Evolutionary conservation across 2,329 filamentous ascomycete species (phyloP).

Genomic region (Ophiostoma piceae): DNA sequence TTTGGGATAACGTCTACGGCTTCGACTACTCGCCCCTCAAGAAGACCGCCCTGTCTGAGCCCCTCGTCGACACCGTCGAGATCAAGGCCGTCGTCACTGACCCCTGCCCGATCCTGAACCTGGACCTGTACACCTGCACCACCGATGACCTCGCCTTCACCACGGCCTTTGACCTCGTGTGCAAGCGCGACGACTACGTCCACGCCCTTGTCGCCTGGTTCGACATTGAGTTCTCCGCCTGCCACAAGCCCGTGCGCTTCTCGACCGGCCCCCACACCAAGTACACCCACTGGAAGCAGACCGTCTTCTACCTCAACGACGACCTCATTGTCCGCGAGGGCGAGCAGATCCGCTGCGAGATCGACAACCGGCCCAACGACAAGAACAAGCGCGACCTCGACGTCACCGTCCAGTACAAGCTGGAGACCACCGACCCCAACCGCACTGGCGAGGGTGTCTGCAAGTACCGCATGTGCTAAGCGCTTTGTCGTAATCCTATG

Average conservation of each 20-base stretch:
- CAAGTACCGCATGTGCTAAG: slow-evolving; percentile 73
- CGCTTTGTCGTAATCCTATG: background rate
- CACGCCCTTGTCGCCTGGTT: slow-evolving; percentile 98
- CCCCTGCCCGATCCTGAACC: slow-evolving; percentile 73
- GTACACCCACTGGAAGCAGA: slow-evolving; percentile 99
- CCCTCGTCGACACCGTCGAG: slow-evolving; percentile 95
- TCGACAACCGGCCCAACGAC: slow-evolving; percentile 82
- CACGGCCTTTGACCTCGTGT: slow-evolving; percentile 67
- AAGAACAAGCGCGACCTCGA: slow-evolving; percentile 95
- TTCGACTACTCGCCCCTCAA: slow-evolving; percentile 96
- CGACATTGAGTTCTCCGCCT: slow-evolving; percentile 96
- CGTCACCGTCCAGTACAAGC: slow-evolving; percentile 76
- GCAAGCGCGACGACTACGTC: slow-evolving; percentile 86
- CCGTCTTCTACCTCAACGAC: slow-evolving; percentile 94
- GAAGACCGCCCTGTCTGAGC: slow-evolving; percentile 86
- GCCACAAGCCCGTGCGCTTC: slow-evolving; percentile 97
- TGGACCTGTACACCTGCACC: slow-evolving; percentile 90
- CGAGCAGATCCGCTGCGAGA: slow-evolving; percentile 67
- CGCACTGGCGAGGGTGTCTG: slow-evolving; percentile 64
- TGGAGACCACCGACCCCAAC: slow-evolving; percentile 68
- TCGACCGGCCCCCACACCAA: slow-evolving; percentile 96
- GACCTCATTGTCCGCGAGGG: slow-evolving; percentile 86
- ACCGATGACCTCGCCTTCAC: slow-evolving; percentile 78
- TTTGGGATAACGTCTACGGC: slow-evolving; percentile 99
- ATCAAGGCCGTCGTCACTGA: slow-evolving; percentile 96